Evolutionary conservation across 2,329 filamentous ascomycete genomes (phyloP), one percentile per base, ranked within the genome.

Genomic region (Colletotrichum musae): DNA sequence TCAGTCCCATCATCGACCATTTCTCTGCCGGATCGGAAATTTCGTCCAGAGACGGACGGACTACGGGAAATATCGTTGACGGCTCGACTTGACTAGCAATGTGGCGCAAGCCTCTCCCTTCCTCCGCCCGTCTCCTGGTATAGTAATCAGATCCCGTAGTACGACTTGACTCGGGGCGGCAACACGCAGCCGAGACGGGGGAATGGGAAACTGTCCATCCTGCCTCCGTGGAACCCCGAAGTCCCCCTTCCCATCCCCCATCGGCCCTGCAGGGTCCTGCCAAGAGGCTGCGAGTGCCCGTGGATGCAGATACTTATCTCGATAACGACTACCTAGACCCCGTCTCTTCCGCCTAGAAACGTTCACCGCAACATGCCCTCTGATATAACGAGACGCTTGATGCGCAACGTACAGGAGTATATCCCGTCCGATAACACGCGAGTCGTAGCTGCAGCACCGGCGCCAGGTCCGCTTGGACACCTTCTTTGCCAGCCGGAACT

Each of bases 1-100:
- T 32, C 28, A 7, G 10, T 32, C 28, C 7, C 28, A 32, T 7
- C 66, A 66, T 69, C 66, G 66, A 57, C 4, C 10, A n/a, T 52
- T 66, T 57, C 28, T 39, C 28, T 56, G 66, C 24, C 39, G 43
- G 45, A 69, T 69, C 62, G 66, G 56, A 45, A 13, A 24, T 50
- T 12, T n/a, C 36, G 5, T 26, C 15, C 28, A 26, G 43, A 24
- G 32, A 36, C 58, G 58, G 58, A 52, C 47, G 48, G 58, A 61
- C 58, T 52, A 39, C 15, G 16, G 15, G 21, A 48, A 54, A 50
- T 36, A 52, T 56, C 58, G 58, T 57, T 63, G 58, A 47, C 43
- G 50, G 43, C 24, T 56, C 15, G 39, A 62, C 41, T 36, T 3
- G 6, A 36, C 32, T 63, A 18, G 43, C 51, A 26, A 26, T 52